These are phyloP conservation scores for Mrakia blollopis DNA, from an alignment of 768 basidiomycete species.

Conservation along the genomic window DNA sequence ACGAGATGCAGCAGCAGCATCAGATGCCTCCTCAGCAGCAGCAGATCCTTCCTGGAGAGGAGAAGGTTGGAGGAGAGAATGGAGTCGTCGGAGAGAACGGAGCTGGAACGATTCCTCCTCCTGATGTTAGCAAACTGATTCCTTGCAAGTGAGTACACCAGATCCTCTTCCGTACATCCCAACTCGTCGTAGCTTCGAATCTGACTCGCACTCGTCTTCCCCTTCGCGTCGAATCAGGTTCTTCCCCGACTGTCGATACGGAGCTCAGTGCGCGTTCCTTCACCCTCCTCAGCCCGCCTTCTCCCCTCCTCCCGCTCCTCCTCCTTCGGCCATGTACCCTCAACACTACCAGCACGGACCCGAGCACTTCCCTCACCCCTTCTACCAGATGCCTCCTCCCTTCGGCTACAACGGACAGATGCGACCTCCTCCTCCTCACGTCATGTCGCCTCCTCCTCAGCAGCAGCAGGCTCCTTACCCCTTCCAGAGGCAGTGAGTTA, in stretches of 20 bases:
- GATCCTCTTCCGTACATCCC: neutral
- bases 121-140: conserved; percentile 44
- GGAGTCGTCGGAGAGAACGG: conserved; percentile 32
- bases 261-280: conserved; percentile 43
- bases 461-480: conserved; percentile 23
- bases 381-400: conserved; percentile 30
- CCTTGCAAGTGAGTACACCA: conserved; percentile 37
- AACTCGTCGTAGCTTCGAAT: neutral
- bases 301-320: conserved; percentile 33
- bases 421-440: conserved; percentile 23
- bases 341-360: conserved; percentile 18
- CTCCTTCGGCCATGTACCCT: conserved; percentile 28
- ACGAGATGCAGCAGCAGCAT: conserved; percentile 20
- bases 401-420: conserved; percentile 25
- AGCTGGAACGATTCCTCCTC: conserved; percentile 42
- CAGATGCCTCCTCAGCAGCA: conserved; percentile 19
- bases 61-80: conserved; percentile 7
- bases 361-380: conserved; percentile 17
- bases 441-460: conserved; percentile 16
- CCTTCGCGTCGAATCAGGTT: conserved; percentile 35
- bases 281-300: conserved; percentile 40
- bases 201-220: too few species aligned
- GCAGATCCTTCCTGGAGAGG: conserved; percentile 15
- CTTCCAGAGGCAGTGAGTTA: conserved; percentile 10
- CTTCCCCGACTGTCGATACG: conserved; percentile 47